Evolutionary conservation across 2,329 filamentous ascomycete species (phyloP), one percentile per base, ranked within the genome.

Genomic region (Daldinia sp.): DNA sequence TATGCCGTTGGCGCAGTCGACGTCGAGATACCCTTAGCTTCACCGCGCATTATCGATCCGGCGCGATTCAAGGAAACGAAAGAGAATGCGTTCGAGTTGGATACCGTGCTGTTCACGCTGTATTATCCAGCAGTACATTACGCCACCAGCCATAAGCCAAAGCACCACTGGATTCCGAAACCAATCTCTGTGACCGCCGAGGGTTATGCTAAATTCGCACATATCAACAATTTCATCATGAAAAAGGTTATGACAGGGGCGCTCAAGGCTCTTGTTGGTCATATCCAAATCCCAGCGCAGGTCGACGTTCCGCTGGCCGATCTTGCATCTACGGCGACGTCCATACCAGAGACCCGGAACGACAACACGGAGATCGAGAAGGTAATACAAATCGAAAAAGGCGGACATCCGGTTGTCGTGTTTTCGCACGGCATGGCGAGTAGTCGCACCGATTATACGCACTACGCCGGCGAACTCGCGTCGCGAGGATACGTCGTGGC

Each of bases 381-480:
- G 25, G 67, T 73, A 9, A 39, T 70, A 1, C 60, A 58, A 3
- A 58, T 61, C 8, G 62, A 71, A 5, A 50, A 57, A 15, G 54
- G 65, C 15, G 68, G 68, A 0, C 76, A 81, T 25, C 81, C 82
- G 7, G 74, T 84, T 62, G 72, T 84, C 61, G 72, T 85, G 66
- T 83, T 85, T 68, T 83, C 82, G 4, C 83, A 85, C 64, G 83
- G 83, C 41, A 81, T 81, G 72, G 82, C 81, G 21, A 80, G 79
- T 39, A 81, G 79, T 0, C 73, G 82, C 19, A 83, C 81, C 1
- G 82, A 84, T 69, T 85, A 85, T 72, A 83, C 82, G 0, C 76
- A 83, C 70, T 84, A 80, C 67, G 76, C 82, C 13, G 81, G 81
- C 59, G 80, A 83, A 59, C 75, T 85, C 1, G 82, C 83, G 7